phyloP scores from a whole-genome alignment of 306 rosid species.

The Begonia fuchsioides region DNA sequence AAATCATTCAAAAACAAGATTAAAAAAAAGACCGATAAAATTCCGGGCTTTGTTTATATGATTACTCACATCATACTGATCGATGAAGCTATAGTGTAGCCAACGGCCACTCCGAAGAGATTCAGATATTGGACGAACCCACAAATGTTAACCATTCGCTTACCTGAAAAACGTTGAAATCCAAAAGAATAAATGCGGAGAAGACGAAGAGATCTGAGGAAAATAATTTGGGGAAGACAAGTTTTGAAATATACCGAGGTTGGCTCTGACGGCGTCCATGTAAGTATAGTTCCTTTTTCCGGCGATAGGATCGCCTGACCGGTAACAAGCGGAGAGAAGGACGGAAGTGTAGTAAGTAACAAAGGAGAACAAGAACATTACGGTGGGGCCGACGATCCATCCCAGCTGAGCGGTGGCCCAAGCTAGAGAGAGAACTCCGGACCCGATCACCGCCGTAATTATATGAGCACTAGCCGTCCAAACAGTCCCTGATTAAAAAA shows the following conservation, averaged over 20 bases:
- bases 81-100: slow-evolving; percentile 58
- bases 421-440: slow-evolving; percentile 69
- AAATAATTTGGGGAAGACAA: no score
- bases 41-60: not conserved
- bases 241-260: slow-evolving; percentile 24
- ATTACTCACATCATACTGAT: slow-evolving; percentile 45
- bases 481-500: slow-evolving; percentile 22
- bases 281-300: slow-evolving; percentile 70
- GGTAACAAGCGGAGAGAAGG: slow-evolving; percentile 49
- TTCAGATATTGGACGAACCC: slow-evolving; percentile 55
- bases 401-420: slow-evolving; percentile 77
- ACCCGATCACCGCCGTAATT: slow-evolving; percentile 74
- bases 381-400: slow-evolving; percentile 52
- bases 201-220: not conserved
- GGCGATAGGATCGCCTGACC: slow-evolving; percentile 26
- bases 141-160: slow-evolving; percentile 38
- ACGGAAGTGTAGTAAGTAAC: slow-evolving; percentile 44
- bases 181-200: not conserved
- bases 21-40: slow-evolving; percentile 1
- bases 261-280: slow-evolving; percentile 43
- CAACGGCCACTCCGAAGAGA: slow-evolving; percentile 47
- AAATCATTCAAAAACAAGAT: not conserved
- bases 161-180: slow-evolving; percentile 19
- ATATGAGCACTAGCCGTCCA: slow-evolving; percentile 68
- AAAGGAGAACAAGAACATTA: slow-evolving; percentile 36